Percentiles rank a stretch among this genome's conserved stretches.
Conservation (phyloP, 2,329 filamentous ascomycete genomes). For the Myriosclerotinia curreyana region DNA sequence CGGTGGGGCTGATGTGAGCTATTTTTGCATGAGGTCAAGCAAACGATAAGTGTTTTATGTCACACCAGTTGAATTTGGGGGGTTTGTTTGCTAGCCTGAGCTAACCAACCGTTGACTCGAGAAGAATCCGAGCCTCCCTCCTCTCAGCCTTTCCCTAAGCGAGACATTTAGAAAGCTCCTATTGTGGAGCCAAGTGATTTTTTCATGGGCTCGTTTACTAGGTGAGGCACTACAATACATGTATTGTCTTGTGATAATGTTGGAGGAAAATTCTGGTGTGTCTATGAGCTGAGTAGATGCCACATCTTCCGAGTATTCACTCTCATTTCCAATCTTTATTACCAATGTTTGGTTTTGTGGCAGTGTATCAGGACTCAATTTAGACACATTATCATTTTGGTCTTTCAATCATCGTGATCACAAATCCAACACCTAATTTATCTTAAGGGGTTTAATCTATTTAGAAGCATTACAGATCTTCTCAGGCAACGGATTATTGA, state of each 20-base stretch:
- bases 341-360: not conserved
- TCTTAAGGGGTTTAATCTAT: not conserved
- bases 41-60: not conserved
- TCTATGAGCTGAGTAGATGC: not conserved
- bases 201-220: not conserved
- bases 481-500: not conserved
- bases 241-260: not conserved
- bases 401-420: not conserved
- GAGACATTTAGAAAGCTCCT: not conserved
- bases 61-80: not conserved
- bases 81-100: not conserved
- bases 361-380: not conserved
- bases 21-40: not conserved
- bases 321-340: not conserved
- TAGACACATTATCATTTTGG: not conserved
- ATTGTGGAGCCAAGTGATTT: not conserved
- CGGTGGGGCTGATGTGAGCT: constrained; percentile 8
- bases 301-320: no score
- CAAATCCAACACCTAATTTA: not conserved
- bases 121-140: not conserved
- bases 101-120: not conserved
- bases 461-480: not conserved
- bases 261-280: not conserved
- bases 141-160: constrained; percentile 1
- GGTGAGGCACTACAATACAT: not conserved